These are phyloP conservation scores for Coprinellus aureogranulatus DNA, from an alignment of 768 basidiomycete species.

Conservation along the genomic window DNA sequence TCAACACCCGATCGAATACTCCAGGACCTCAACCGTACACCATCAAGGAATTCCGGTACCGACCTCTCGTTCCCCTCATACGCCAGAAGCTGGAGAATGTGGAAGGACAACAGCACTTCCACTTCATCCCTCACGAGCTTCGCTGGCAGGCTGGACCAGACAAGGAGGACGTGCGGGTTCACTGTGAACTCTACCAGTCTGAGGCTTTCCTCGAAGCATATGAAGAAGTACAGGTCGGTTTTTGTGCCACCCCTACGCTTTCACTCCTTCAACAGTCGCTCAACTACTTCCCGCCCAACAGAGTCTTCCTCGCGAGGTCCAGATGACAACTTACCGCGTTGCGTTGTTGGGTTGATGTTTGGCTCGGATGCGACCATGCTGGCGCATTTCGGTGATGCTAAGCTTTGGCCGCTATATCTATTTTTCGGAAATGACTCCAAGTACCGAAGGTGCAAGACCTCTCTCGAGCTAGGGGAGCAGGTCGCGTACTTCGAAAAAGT, in stretches of 20 bases:
- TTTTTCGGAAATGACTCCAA: constrained; percentile 32
- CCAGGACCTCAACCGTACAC: background rate
- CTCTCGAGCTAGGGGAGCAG: constrained; percentile 20
- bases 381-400: constrained; percentile 28
- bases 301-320: background rate
- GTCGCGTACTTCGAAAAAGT: too few species aligned
- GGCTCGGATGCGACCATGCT: constrained; percentile 21
- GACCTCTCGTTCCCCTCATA: constrained; percentile 23
- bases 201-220: constrained; percentile 18
- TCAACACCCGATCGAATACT: background rate
- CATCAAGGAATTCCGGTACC: constrained; percentile 25
- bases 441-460: constrained; percentile 29
- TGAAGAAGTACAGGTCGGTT: constrained; percentile 4
- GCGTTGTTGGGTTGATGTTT: constrained; percentile 13
- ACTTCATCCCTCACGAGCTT: constrained; percentile 11
- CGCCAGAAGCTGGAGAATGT: constrained; percentile 17
- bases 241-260: too few species aligned
- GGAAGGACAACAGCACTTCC: constrained; percentile 14
- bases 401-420: constrained; percentile 36
- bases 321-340: constrained; percentile 13
- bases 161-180: constrained; percentile 11
- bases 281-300: background rate
- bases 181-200: constrained; percentile 17
- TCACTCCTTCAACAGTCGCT: too few species aligned
- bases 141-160: constrained; percentile 7